These are phyloP conservation scores for Hyaloscypha hepaticicola DNA, from an alignment of 495 filamentous ascomycete species.

Conservation along the genomic window DNA sequence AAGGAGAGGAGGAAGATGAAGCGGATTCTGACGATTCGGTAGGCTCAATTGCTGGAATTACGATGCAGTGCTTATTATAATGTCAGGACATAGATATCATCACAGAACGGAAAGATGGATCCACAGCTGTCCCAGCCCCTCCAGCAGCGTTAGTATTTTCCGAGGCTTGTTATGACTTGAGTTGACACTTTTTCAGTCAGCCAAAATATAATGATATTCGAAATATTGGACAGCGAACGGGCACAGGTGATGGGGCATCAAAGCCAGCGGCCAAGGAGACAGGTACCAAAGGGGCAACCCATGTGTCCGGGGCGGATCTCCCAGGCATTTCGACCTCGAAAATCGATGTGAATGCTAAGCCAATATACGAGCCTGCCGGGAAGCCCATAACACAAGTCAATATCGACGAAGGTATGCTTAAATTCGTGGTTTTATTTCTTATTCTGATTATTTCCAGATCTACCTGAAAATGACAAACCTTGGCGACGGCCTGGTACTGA, in stretches of 20 bases:
- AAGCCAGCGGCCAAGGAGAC: slow-evolving; percentile 47
- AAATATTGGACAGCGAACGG: slow-evolving; percentile 63
- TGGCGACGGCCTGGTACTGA: slow-evolving; percentile 97
- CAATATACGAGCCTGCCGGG: slow-evolving; percentile 67
- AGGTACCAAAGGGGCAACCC: slow-evolving; percentile 21
- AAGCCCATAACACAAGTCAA: slow-evolving; percentile 83
- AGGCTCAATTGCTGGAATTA: background rate
- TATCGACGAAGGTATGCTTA: slow-evolving; percentile 61
- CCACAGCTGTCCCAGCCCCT: slow-evolving; percentile 59
- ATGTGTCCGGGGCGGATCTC: slow-evolving; percentile 39
- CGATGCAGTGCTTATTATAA: slow-evolving; percentile 20
- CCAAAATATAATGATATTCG: slow-evolving; percentile 61
- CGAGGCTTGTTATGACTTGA: background rate
- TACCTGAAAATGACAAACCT: slow-evolving; percentile 82
- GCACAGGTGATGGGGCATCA: slow-evolving; percentile 47
- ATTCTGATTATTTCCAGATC: slow-evolving; percentile 46
- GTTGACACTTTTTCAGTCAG: slow-evolving; percentile 36
- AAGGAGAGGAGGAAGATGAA: slow-evolving; percentile 73
- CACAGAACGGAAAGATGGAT: slow-evolving; percentile 77
- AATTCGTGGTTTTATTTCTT: background rate
- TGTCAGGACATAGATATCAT: slow-evolving; percentile 91
- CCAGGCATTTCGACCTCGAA: slow-evolving; percentile 68
- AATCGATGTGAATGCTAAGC: slow-evolving; percentile 81
- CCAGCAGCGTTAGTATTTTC: slow-evolving; percentile 49
- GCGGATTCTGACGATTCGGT: slow-evolving; percentile 45